Evolutionary conservation across 345 rosid genomes (phyloP), one percentile per base, ranked within the genome.

Genomic region (Murraya paniculata): DNA sequence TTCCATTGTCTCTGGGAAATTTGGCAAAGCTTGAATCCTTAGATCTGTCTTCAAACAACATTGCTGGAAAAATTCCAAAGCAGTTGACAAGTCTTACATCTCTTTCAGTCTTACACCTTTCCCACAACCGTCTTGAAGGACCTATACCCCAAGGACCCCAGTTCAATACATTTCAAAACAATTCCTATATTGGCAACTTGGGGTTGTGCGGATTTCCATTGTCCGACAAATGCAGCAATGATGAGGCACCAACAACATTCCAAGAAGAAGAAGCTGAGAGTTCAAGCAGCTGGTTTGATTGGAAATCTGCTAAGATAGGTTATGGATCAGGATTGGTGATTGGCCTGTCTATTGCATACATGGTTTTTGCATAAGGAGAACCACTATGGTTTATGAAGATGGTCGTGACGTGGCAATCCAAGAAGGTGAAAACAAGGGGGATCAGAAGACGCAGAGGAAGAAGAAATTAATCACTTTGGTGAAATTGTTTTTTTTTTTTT

Each of bases 301-400:
- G 50, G 45, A 9, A 35, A 35, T 7, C 22, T 0, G 48, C 16
- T 0, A 18, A 4, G 50, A 66, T 66, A 5, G 70, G 48, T 5
- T 67, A 67, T 8, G 28, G 53, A 38, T 18, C 50, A 36, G 18
- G 71, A 57, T 3, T 28, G 25, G 48, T 70, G 19, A 39, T 73
- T 7, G 78, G 82, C 21, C 4, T 79, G 36, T 28, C 60, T 0
- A 1, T 74, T 56, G 78, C 64, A 66, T 79, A 28, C 28, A 56
- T 79, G 41, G 61, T 73, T 7, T 79, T 78, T 9, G 28, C 4
- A 13, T 71, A 62, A 22, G 50, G 71, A 31, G 59, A 27, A 27
- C 66, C 80, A 8, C 27, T 24, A 33, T 78, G 81, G 77, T 9
- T 78, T 21, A 36, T 78, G n/a, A 56, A 2, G 22, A 16, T 79